Evolutionary conservation across 202 grass and related monocot species (phyloP), one percentile per base, ranked within the genome.

Genomic region (Zizania palustris): DNA sequence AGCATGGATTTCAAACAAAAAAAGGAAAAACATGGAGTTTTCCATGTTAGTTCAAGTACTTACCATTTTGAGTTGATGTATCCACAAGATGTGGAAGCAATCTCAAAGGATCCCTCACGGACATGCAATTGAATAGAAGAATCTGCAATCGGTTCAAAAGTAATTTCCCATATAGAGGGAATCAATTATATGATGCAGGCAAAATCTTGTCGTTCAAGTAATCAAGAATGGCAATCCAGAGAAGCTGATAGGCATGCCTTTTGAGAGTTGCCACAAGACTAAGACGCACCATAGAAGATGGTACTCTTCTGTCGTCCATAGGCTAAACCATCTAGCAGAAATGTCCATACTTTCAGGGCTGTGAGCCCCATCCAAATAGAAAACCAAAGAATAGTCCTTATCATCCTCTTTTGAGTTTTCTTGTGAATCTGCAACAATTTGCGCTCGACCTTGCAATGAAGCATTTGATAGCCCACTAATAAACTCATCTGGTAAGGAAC

Each of bases 81-180:
- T 92, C 84, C 19, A 89, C 45, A 22, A 99, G 75, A 83, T 75
- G 85, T 6, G 92, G 92, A 81, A 99, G 96, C 75, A 99, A 78
- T 62, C 87, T 60, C 81, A 90, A 71, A 74, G 92, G 96, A 87
- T 96, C 92, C 87, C 92, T 92, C 58, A 99, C 92, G 45, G 92
- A 89, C 96, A 99, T 99, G 88, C 96, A 99, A 82, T 99, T 99
- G 75, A 99, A 99, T 64, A 99, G 44, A 82, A 99, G 91, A 78
- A 99, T 93, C 96, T 93, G 81, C 9, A 74, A 61, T 80, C 16
- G 43, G 12, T 49, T 51, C 60, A 80, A 62, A 84, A 64, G 9
- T 83, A 80, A 3, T 65, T 6, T 39, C 20, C 34, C 11, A 35
- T 51, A 41, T 56, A 59, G 78, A 63, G 63, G 42, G 63, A 41